These are phyloP conservation scores for Adansonia digitata DNA, from an alignment of 345 rosid genomes.

Conservation along the genomic window DNA sequence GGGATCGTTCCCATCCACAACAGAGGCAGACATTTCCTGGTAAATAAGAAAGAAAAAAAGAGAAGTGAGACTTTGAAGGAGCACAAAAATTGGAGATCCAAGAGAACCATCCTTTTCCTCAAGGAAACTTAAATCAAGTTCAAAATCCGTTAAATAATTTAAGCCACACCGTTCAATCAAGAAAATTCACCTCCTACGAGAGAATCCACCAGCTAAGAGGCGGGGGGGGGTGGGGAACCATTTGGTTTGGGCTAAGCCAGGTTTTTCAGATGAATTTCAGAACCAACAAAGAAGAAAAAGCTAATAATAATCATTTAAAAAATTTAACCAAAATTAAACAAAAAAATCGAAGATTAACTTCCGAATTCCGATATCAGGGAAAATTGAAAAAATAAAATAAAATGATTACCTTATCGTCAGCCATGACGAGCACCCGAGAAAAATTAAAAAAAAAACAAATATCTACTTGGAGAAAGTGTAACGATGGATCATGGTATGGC, in stretches of 20 bases:
- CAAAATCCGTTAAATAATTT: not conserved
- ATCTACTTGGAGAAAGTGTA: slow-evolving; percentile 20
- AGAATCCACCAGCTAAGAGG: no score
- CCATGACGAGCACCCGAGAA: slow-evolving; percentile 38
- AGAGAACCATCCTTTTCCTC: not conserved
- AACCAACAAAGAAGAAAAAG: not conserved
- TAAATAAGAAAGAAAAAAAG: slow-evolving; percentile 5
- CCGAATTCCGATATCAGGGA: not conserved
- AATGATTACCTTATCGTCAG: slow-evolving; percentile 61
- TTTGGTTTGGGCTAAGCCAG: no score
- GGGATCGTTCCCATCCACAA: slow-evolving; percentile 59
- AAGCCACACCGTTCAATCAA: not conserved
- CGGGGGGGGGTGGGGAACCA: no score
- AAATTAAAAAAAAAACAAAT: not conserved
- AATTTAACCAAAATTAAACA: not conserved
- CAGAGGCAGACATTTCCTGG: slow-evolving; percentile 71
- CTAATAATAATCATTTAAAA: not conserved
- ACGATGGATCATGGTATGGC: slow-evolving; percentile 31
- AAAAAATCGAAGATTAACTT: not conserved
- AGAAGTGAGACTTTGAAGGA: not conserved
- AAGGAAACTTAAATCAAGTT: slow-evolving; percentile 3
- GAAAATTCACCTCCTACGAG: no score
- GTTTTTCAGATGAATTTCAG: no score
- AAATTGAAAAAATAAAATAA: not conserved
- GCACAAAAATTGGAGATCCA: not conserved